phyloP scores from a whole-genome alignment of 805 yeast species.

The Candida sphagnicola region DNA sequence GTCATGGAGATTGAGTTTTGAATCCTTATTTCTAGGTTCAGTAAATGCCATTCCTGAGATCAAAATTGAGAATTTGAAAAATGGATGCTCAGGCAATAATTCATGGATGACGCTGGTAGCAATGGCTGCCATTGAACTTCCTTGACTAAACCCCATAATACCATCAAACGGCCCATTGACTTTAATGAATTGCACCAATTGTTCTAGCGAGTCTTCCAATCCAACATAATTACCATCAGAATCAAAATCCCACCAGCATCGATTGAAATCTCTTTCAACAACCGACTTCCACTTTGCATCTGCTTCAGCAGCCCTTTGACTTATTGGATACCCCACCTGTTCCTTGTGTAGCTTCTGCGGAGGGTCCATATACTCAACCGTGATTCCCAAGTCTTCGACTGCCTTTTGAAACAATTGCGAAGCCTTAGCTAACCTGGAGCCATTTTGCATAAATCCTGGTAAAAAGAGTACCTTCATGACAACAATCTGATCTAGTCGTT shows the following conservation, averaged over 20 bases:
- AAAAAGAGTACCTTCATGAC: constrained; percentile 13
- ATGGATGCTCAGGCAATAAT: constrained; percentile 20
- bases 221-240: constrained; percentile 20
- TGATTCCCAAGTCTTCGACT: constrained; percentile 20
- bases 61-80: constrained; percentile 23
- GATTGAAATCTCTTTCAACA: constrained; percentile 22
- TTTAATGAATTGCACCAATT: constrained; percentile 22
- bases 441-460: constrained; percentile 39
- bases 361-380: constrained; percentile 33
- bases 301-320: constrained; percentile 22
- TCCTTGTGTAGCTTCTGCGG: constrained; percentile 21
- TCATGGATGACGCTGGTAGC: constrained; percentile 20
- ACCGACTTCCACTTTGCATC: constrained; percentile 27
- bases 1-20: constrained; percentile 11
- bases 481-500: no score
- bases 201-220: constrained; percentile 22
- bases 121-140: constrained; percentile 36
- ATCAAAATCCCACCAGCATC: constrained; percentile 36
- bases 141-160: constrained; percentile 40
- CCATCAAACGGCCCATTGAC: constrained; percentile 41
- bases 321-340: constrained; percentile 27
- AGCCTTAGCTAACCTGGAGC: constrained; percentile 27
- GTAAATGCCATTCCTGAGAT: constrained; percentile 37
- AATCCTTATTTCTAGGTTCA: constrained; percentile 14
- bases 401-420: constrained; percentile 27